Conservation (phyloP, 768 basidiomycete genomes). For the Agrocybe praecox region DNA sequence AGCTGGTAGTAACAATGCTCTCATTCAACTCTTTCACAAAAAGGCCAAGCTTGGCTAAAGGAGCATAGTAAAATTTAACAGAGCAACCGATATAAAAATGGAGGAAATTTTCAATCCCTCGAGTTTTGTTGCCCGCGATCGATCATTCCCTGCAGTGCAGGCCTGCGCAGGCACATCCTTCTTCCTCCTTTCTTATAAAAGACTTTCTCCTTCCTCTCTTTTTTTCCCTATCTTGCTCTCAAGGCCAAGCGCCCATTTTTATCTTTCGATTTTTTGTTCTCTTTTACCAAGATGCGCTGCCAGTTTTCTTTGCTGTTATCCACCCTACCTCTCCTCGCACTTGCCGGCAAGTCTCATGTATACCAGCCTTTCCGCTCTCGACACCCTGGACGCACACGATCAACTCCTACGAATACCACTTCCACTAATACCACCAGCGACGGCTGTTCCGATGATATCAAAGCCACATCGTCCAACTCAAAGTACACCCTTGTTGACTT, state of each 20-base stretch:
- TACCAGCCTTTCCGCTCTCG: constrained; percentile 15
- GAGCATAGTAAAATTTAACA: not conserved
- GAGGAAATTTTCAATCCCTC: no score
- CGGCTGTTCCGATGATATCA: not conserved
- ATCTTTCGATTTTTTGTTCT: not conserved
- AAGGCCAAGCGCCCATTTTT: constrained; percentile 9
- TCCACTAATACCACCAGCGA: constrained; percentile 20
- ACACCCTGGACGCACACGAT: constrained; percentile 22
- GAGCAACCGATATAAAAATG: not conserved
- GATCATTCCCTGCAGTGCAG: not conserved
- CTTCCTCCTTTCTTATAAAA: constrained; percentile 13
- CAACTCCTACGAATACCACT: constrained; percentile 14
- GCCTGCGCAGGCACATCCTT: not conserved
- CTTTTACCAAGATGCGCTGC: constrained; percentile 15
- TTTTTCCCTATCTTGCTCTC: constrained; percentile 10
- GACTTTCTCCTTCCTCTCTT: constrained; percentile 7
- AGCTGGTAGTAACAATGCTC: no score
- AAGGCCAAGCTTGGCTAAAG: not conserved
- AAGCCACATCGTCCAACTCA: not conserved
- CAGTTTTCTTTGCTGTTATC: constrained; percentile 17
- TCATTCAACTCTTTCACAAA: not conserved
- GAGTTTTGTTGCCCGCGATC: no score
- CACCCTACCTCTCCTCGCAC: constrained; percentile 20
- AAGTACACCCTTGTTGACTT: constrained; percentile 33
- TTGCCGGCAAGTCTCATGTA: constrained; percentile 33